Evolutionary conservation across 2,329 filamentous ascomycete species (phyloP).

Genomic region (Claviceps sp.): DNA sequence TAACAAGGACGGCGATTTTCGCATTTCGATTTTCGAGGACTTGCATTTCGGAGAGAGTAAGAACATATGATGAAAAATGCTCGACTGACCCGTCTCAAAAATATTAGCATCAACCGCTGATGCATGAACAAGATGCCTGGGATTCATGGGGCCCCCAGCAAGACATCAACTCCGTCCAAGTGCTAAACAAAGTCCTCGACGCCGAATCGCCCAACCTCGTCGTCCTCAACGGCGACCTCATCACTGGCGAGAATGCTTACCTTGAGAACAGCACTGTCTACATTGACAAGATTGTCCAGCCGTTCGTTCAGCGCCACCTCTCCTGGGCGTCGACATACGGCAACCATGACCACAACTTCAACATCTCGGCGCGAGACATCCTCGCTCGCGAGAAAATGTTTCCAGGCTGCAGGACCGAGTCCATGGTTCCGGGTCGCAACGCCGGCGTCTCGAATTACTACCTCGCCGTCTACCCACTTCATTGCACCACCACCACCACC

Average conservation of each 20-base stretch:
- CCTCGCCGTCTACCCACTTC: constrained; percentile 27
- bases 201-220: constrained; percentile 45
- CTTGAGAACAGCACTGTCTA: constrained; percentile 40
- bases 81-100: background rate
- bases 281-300: constrained; percentile 44
- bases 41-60: constrained; percentile 58
- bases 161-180: constrained; percentile 41
- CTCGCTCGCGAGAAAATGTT: constrained; percentile 26
- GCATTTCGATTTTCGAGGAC: constrained; percentile 51
- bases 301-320: constrained; percentile 39
- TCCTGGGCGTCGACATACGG: constrained; percentile 58
- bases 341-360: constrained; percentile 53
- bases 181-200: constrained; percentile 45
- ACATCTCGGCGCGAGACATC: constrained; percentile 36
- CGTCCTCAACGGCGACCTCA: constrained; percentile 58
- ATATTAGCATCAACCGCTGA: background rate
- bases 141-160: constrained; percentile 32
- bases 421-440: constrained; percentile 23
- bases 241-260: constrained; percentile 52
- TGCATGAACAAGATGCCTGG: constrained; percentile 24
- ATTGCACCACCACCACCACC: constrained; percentile 13
- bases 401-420: constrained; percentile 24
- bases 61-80: constrained; percentile 21
- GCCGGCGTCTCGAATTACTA: constrained; percentile 34
- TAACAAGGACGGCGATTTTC: constrained; percentile 31